Evolutionary conservation across 306 rosid genomes (phyloP), one percentile per base, ranked within the genome.

Genomic region (Alnus rubra): DNA sequence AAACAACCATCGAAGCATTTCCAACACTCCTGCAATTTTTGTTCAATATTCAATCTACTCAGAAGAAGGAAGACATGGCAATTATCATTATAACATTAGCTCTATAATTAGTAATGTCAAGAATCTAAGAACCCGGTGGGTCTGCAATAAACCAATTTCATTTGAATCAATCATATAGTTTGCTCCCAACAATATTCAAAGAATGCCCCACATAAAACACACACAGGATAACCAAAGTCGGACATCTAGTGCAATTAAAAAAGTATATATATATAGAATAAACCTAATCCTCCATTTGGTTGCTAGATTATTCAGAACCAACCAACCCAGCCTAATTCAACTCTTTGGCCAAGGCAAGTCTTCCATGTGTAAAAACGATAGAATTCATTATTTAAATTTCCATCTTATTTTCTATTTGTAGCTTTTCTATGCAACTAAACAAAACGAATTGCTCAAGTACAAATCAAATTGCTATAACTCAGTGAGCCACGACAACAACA

Each of bases 11-110:
- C 68, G 82, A 39, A 76, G 79, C 73, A 69, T 86, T 78, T 73
- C 79, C 76, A 78, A 76, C 52, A 82, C 70, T 60, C 92, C 97
- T 92, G 91, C 89, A 83, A 80, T 50, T 49, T 84, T 68, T 47
- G 74, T 65, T 37, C 54, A 73, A 70, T 74, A 68, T 69, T 82
- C 77, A 75, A 39, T 11, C 48, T 33, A 52, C 18, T 15, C n/a
- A 5, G 44, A 28, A 52, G 14, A 11, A 56, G 23, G 51, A 28
- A 13, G 45, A 13, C 56, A 74, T 54, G 15, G 59, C 39, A 58
- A 31, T 54, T 44, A 77, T 47, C 30, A 9, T 15, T 6, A 3
- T 18, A 67, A 67, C 72, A 67, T 42, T 8, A 8, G 72, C 51
- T 39, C 28, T 18, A 14, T 18, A 42, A 16, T 39, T 9, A 13